These are phyloP conservation scores for Tylopilus rubrobrunneus DNA, from an alignment of 768 basidiomycete species.

Conservation along the genomic window DNA sequence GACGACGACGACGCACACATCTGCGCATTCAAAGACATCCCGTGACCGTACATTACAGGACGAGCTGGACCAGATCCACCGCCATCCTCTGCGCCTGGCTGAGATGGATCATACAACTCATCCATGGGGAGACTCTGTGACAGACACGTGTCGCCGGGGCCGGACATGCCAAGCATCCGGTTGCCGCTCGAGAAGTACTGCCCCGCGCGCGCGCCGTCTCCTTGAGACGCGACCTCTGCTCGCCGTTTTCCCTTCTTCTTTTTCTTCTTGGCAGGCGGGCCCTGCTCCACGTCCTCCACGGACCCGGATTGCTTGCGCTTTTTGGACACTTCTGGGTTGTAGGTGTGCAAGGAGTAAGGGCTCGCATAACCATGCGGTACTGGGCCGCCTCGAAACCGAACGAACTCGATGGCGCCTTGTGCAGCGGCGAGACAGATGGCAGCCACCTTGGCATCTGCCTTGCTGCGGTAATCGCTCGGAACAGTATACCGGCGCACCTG, in stretches of 20 bases:
- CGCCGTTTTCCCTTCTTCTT: conserved; percentile 29
- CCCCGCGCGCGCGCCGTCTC: not conserved
- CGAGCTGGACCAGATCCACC: conserved; percentile 19
- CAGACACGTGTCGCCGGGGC: conserved; percentile 17
- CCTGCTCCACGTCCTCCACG: conserved; percentile 13
- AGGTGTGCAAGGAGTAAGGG: conserved; percentile 29
- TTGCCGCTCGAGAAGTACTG: conserved; percentile 5
- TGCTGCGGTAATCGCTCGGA: conserved; percentile 48
- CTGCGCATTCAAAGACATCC: not conserved
- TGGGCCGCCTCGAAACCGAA: conserved; percentile 48
- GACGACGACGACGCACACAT: not conserved
- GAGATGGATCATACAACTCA: conserved; percentile 18
- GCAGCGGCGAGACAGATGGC: conserved; percentile 50
- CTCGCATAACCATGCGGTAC: conserved; percentile 40
- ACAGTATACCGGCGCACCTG: conserved; percentile 45
- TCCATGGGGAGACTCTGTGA: conserved; percentile 8
- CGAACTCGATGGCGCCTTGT: conserved; percentile 54
- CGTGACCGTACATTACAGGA: not conserved
- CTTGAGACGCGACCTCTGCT: conserved; percentile 12
- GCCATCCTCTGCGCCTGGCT: conserved; percentile 12
- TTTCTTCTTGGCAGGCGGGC: conserved; percentile 24
- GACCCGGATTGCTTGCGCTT: conserved; percentile 37
- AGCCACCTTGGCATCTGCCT: conserved; percentile 59
- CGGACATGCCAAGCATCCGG: conserved; percentile 19
- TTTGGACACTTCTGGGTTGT: conserved; percentile 23